Evolutionary conservation across 2,329 filamentous ascomycete genomes (phyloP), one percentile per base, ranked within the genome.

Genomic region (Botrytis elliptica): DNA sequence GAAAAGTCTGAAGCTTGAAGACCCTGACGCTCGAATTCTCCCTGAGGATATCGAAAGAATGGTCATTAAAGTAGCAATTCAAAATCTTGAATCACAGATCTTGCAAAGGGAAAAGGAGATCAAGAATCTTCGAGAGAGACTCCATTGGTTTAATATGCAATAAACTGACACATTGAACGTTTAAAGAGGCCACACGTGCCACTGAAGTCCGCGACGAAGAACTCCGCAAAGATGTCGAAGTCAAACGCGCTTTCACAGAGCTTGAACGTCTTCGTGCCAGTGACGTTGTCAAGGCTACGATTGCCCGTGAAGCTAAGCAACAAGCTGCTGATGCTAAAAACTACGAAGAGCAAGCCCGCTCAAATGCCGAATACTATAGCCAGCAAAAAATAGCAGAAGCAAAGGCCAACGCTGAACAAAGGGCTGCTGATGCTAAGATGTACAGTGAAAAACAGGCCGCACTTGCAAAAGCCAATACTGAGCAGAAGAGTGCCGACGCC

Each of bases 161-260:
- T 22, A 29, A 40, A 14, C 65, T 68, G 25, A 68, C 46, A n/a
- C 3, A 40, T 55, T 68, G 46, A 40, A 64, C 38, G 10, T 55
- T 68, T 40, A 22, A 68, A 68, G 86, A 90, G 74, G 93, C 94
- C 0, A 85, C 88, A 76, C 91, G 93, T 71, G 86, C 89, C 16
- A 91, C 93, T 1, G 92, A 97, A 83, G 87, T 88, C 75, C 89
- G 88, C 77, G 93, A 97, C 83, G 92, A 94, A 69, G 93, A 96
- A 77, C 86, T 97, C 70, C 93, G 94, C 85, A 90, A 88, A 77
- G 86, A 91, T 22, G 93, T 97, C 75, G 90, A 97, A 84, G 84
- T 90, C 77, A 93, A 91, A 86, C 91, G 92, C 73, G 93, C 92
- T 0, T 88, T 88, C 46, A 94, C 93, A 77, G 93, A 96, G 84